Percentiles rank a stretch among this genome's conserved stretches.
These are phyloP conservation scores for Amaranthus cruentus DNA, from an alignment of 148 eudicot species.

Conservation along the genomic window DNA sequence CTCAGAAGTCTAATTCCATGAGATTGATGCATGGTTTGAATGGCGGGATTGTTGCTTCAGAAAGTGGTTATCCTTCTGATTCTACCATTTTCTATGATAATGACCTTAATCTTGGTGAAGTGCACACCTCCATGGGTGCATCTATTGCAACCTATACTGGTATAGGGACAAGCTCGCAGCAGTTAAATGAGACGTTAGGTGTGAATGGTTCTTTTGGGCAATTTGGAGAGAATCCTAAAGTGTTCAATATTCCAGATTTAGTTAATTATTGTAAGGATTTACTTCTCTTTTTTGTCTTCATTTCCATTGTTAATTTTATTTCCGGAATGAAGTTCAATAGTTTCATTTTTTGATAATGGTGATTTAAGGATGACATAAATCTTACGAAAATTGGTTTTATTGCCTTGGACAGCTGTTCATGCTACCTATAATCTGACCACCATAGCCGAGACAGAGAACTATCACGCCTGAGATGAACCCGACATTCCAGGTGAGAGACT, in stretches of 20 bases:
- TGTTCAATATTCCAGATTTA: constrained; percentile 58
- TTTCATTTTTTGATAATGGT: not conserved
- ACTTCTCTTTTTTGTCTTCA: constrained; percentile 10
- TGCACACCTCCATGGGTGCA: constrained; percentile 42
- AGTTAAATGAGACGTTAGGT: constrained; percentile 44
- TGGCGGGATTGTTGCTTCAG: constrained; percentile 52
- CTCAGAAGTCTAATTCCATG: constrained; percentile 50
- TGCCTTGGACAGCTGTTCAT: constrained; percentile 38
- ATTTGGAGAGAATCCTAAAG: constrained; percentile 55
- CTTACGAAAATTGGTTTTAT: constrained; percentile 14
- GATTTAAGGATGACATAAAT: not conserved
- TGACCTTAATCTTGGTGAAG: constrained; percentile 42
- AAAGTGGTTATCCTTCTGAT: constrained; percentile 41
- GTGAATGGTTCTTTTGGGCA: constrained; percentile 43
- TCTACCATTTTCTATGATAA: constrained; percentile 40
- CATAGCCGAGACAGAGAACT: constrained; percentile 41
- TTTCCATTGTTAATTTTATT: not conserved
- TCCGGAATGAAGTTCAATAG: not conserved
- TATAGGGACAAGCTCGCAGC: constrained; percentile 50
- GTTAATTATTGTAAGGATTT: constrained; percentile 48
- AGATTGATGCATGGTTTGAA: constrained; percentile 53
- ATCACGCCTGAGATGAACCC: constrained; percentile 40
- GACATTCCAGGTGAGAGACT: constrained; percentile 56
- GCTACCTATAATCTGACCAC: constrained; percentile 55
- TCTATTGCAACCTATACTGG: constrained; percentile 50